Evolutionary conservation across 1,284 basidiomycete species (phyloP).

Genomic region (Retiboletus flavoniger): DNA sequence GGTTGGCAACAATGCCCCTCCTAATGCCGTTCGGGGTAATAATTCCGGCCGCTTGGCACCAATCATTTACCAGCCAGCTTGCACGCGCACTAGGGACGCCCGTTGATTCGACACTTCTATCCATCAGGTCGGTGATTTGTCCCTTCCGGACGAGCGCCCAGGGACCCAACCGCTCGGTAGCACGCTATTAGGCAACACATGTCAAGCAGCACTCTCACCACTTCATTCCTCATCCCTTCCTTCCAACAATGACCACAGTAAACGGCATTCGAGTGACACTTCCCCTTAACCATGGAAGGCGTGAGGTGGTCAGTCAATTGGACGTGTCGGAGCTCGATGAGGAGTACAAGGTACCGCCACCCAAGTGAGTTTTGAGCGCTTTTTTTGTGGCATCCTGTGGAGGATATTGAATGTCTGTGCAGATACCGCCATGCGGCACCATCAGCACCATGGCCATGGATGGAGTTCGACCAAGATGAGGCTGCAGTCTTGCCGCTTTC

Average conservation of each 20-base stretch:
- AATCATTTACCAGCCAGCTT: neutral
- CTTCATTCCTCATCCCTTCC: neutral
- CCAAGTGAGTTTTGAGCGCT: conserved; percentile 17
- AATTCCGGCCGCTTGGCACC: neutral
- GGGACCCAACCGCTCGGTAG: neutral
- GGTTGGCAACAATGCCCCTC: neutral
- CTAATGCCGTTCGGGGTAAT: conserved; percentile 3
- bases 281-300: neutral
- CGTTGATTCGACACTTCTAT: neutral
- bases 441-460: conserved; percentile 41
- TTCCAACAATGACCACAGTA: conserved; percentile 16
- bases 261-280: conserved; percentile 1
- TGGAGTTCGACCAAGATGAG: conserved; percentile 30
- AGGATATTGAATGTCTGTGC: neutral
- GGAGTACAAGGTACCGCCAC: conserved; percentile 18
- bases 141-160: conserved; percentile 4
- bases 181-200: conserved; percentile 10
- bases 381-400: neutral
- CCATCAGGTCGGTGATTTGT: neutral
- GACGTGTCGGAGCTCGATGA: conserved; percentile 15
- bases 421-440: conserved; percentile 39
- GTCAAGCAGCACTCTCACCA: neutral
- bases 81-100: conserved; percentile 8
- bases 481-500: conserved; percentile 14
- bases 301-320: neutral